phyloP scores from a whole-genome alignment of 2,329 filamentous ascomycete genomes.

The Ophiocordyceps australis region DNA sequence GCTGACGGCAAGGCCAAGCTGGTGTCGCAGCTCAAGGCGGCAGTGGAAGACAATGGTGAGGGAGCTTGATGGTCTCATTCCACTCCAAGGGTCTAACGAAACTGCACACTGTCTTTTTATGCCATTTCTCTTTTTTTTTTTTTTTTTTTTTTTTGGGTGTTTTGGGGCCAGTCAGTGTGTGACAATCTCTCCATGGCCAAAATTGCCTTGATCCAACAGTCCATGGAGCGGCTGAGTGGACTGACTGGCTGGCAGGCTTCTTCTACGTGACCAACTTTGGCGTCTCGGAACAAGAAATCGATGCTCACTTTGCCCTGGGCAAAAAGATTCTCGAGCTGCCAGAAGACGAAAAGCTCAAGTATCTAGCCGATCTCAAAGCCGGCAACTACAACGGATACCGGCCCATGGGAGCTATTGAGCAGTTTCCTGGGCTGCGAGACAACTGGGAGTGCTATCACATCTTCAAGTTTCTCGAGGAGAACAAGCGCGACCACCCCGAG shows the following conservation, averaged over 20 bases:
- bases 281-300: constrained; percentile 38
- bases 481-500: constrained; percentile 12
- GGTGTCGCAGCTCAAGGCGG: constrained; percentile 34
- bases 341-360: constrained; percentile 39
- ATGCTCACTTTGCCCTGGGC: constrained; percentile 41
- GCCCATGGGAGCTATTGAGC: constrained; percentile 20
- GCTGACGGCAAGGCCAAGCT: constrained; percentile 34
- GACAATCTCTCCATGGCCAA: too few species aligned
- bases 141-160: too few species aligned
- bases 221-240: too few species aligned
- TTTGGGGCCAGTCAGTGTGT: too few species aligned
- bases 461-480: constrained; percentile 17
- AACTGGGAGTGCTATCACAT: constrained; percentile 22
- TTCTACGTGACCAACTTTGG: constrained; percentile 48
- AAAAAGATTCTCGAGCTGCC: constrained; percentile 38
- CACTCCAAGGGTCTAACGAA: background rate
- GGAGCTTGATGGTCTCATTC: background rate
- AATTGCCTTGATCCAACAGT: too few species aligned
- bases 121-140: too few species aligned
- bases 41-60: constrained; percentile 22
- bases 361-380: constrained; percentile 26
- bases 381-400: constrained; percentile 40
- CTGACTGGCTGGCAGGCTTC: constrained; percentile 29
- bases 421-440: constrained; percentile 14
- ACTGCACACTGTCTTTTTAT: too few species aligned